Conservation (phyloP, 768 basidiomycete genomes). For the Cubamyces lactineus region DNA sequence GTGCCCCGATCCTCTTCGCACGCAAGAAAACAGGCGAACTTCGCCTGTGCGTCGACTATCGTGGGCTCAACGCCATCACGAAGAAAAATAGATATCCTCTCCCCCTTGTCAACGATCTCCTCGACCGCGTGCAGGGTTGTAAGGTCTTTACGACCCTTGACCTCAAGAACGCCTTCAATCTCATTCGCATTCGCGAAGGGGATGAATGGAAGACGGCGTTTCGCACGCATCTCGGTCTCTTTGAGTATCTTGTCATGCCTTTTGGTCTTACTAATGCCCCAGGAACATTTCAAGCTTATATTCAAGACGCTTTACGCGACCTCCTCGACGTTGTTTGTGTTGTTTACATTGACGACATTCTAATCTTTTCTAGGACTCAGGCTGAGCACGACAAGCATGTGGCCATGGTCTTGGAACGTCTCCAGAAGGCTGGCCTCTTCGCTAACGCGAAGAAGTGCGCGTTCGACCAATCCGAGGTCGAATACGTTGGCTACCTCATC, state of each 20-base stretch:
- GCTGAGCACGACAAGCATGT: slow-evolving; percentile 30
- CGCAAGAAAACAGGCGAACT: slow-evolving; percentile 32
- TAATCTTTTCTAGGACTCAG: slow-evolving; percentile 27
- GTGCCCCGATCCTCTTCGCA: slow-evolving; percentile 35
- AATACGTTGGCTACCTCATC: slow-evolving; percentile 48
- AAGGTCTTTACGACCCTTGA: slow-evolving; percentile 43
- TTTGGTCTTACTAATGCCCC: slow-evolving; percentile 34
- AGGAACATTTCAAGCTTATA: slow-evolving; percentile 24
- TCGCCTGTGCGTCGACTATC: slow-evolving; percentile 34
- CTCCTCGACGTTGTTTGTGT: slow-evolving; percentile 31
- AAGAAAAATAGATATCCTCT: slow-evolving; percentile 40
- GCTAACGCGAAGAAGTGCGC: slow-evolving; percentile 39
- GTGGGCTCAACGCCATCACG: slow-evolving; percentile 39
- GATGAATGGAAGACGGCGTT: slow-evolving; percentile 47
- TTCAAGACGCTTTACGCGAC: slow-evolving; percentile 22
- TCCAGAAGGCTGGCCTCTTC: slow-evolving; percentile 37
- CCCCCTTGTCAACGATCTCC: slow-evolving; percentile 38
- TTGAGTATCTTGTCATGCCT: slow-evolving; percentile 40
- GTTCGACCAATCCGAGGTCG: slow-evolving; percentile 41
- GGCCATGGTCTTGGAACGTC: slow-evolving; percentile 27
- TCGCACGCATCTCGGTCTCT: slow-evolving; percentile 39
- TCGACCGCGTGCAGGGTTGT: slow-evolving; percentile 32
- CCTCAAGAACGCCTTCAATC: slow-evolving; percentile 45
- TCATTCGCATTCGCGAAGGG: slow-evolving; percentile 42
- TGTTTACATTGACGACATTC: slow-evolving; percentile 29